Conservation (phyloP, 495 filamentous ascomycete species). For the Cryomyces minteri region DNA sequence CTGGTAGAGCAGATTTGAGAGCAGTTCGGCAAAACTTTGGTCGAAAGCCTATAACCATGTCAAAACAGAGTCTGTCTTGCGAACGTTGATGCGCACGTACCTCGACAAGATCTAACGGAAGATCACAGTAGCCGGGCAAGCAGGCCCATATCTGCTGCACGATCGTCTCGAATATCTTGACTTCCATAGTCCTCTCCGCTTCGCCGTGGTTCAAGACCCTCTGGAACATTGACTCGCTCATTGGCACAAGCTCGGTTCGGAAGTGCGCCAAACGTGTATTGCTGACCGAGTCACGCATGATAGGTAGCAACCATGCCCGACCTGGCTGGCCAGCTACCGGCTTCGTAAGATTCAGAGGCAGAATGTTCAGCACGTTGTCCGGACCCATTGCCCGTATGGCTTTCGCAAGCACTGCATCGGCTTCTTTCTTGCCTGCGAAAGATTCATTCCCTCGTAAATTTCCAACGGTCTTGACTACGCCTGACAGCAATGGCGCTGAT, state of each 20-base stretch:
- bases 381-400: constrained; percentile 83
- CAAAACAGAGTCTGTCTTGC: not conserved
- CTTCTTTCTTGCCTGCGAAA: constrained; percentile 88
- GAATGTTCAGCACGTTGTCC: constrained; percentile 52
- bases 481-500: constrained; percentile 52
- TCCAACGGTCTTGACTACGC: constrained; percentile 58
- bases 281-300: constrained; percentile 65
- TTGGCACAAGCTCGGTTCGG: constrained; percentile 61
- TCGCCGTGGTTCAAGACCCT: constrained; percentile 61
- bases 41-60: constrained; percentile 32
- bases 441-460: constrained; percentile 77
- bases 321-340: constrained; percentile 60
- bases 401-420: constrained; percentile 69
- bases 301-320: constrained; percentile 83
- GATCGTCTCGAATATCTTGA: constrained; percentile 92
- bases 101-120: constrained; percentile 60
- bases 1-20: constrained; percentile 82
- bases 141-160: constrained; percentile 69
- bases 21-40: constrained; percentile 70
- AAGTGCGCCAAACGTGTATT: constrained; percentile 82
- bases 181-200: constrained; percentile 73
- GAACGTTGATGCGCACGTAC: constrained; percentile 5
- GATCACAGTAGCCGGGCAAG: constrained; percentile 83
- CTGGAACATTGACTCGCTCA: constrained; percentile 83
- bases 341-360: constrained; percentile 70